Base-by-base conservation (phyloP, 176 grass and related monocot genomes). In the Paspalum vaginatum region DNA sequence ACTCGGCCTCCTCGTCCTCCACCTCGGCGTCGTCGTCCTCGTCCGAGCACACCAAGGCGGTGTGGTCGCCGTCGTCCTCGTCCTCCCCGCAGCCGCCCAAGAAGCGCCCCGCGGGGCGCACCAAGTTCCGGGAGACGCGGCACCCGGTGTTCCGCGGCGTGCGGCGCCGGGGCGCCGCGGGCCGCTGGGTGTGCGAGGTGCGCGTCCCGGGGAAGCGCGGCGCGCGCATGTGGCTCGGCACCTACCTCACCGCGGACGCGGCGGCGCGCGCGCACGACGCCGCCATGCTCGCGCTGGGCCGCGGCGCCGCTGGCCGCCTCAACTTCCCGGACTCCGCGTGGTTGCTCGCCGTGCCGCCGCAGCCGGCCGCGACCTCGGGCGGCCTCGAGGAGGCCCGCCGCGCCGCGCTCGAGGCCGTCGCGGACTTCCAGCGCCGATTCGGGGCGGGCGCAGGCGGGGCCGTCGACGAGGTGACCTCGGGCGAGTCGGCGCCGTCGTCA, bases 71-170 rank as follows among this genome's bases (percentile, higher is more conserved):
- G 16, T 38, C 75, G 56, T 66, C 78, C 1, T 37, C 59, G 5
- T 50, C 75, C 7, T 7, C 46, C 13, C 37, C 15, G 38, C 32
- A 5, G 59, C 44, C 13, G 5, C 72, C 83, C 62, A 81, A 85
- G 26, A 97, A 97, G 91, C 80, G 91, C 0, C 91, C 83, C 0
- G 89, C 86, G 5, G 94, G 94, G 12, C 78, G 91, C 26, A 97
- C 86, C 84, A 97, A 93, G 81, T 97, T 97, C 74, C 79, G 85
- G 21, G 94, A 97, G 84, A 97, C 94, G 32, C 72, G 94, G 21
- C 94, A 97, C 83, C 94, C 91, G 9, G 81, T 97, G 63, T 97
- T 79, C 75, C 89, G 86, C 68, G 91, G 94, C 66, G 94, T 97
- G 79, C 88, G 94, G 4, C 80, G 80, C 2, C 76, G 94, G 1